phyloP scores from a whole-genome alignment of 2,329 filamentous ascomycete species.

The Geosmithia morbida region DNA sequence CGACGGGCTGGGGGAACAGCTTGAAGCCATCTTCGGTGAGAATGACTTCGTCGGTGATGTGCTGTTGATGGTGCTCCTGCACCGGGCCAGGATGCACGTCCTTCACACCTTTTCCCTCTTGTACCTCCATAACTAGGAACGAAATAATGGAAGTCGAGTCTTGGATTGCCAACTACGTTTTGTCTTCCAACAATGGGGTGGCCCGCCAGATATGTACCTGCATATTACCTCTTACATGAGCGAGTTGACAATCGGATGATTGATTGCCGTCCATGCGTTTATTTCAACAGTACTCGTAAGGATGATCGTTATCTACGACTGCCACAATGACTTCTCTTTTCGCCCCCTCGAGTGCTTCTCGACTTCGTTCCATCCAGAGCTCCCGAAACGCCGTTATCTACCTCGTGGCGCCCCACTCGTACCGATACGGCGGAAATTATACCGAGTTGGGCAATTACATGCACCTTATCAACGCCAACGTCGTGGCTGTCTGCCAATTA shows the following conservation, averaged over 20 bases:
- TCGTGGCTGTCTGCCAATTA: background rate
- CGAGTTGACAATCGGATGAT: too few relatives aligned
- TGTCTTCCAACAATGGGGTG: too few relatives aligned
- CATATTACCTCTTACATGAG: too few relatives aligned
- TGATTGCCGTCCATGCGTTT: too few relatives aligned
- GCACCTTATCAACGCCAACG: background rate
- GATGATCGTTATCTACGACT: too few relatives aligned
- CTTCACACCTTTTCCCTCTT: background rate
- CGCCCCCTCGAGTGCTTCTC: too few relatives aligned
- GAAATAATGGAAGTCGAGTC: background rate
- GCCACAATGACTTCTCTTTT: too few relatives aligned
- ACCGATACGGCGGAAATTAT: background rate
- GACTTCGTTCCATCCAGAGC: background rate
- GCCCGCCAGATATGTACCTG: too few relatives aligned
- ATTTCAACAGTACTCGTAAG: too few relatives aligned
- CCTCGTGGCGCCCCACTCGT: background rate
- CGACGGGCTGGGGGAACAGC: conserved; percentile 18
- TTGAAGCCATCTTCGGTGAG: conserved; percentile 12
- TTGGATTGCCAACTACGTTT: too few relatives aligned
- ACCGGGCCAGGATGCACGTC: background rate
- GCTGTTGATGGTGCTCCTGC: background rate
- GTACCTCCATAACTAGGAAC: background rate
- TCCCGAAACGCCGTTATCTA: background rate
- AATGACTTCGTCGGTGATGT: conserved; percentile 1
- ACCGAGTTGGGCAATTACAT: background rate